phyloP scores from a whole-genome alignment of 768 basidiomycete genomes.

The Tephrocybe sp. region DNA sequence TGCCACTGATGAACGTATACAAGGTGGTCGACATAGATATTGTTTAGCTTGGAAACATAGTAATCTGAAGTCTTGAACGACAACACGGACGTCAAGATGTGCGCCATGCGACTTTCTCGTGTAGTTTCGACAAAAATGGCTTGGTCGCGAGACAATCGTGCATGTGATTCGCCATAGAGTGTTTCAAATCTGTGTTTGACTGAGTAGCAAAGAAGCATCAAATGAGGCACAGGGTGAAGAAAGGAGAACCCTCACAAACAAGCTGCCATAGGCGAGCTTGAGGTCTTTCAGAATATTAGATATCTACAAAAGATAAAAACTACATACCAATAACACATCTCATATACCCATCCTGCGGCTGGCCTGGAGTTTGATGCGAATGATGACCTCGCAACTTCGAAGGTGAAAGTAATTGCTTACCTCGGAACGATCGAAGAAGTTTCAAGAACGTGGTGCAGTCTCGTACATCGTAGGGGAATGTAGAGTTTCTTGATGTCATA shows the following conservation, averaged over 20 bases:
- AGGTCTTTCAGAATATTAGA: slow-evolving; percentile 4
- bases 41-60: slow-evolving; percentile 42
- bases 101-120: slow-evolving; percentile 34
- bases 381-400: neutral
- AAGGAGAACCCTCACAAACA: slow-evolving; percentile 40
- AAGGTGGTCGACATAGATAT: slow-evolving; percentile 53
- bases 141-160: slow-evolving; percentile 55
- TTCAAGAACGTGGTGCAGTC: slow-evolving; percentile 49
- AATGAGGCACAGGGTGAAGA: no score
- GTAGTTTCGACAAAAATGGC: slow-evolving; percentile 41
- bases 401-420: slow-evolving; percentile 26
- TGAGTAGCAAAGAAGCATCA: no score
- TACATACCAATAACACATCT: slow-evolving; percentile 43
- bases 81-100: slow-evolving; percentile 32
- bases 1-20: slow-evolving; percentile 58
- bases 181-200: slow-evolving; percentile 52
- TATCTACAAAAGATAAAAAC: neutral
- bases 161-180: slow-evolving; percentile 54
- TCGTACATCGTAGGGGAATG: slow-evolving; percentile 54
- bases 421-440: slow-evolving; percentile 45
- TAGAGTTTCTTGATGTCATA: slow-evolving; percentile 58
- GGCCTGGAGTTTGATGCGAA: slow-evolving; percentile 20
- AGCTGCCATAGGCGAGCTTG: slow-evolving; percentile 50
- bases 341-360: slow-evolving; percentile 40
- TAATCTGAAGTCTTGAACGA: slow-evolving; percentile 47